Evolutionary conservation across 2,329 filamentous ascomycete genomes (phyloP), one percentile per base, ranked within the genome.

Genomic region (Phaeomoniella chlamydospora): DNA sequence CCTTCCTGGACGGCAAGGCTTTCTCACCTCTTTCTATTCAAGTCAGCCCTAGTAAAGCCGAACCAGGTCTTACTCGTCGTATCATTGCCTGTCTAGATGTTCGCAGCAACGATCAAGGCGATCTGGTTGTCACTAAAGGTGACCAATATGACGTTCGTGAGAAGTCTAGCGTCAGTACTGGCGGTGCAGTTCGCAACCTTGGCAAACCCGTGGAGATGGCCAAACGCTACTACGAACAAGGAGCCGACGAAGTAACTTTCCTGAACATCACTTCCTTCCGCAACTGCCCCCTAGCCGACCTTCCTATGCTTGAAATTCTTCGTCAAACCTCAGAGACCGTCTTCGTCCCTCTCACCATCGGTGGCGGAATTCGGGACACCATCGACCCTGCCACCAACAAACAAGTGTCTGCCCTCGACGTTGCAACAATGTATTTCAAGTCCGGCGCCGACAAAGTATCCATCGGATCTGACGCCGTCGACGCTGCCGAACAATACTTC

Each of bases 81-180:
- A 76, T 98, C 35, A 96, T 98, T 53, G 90, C 90, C 17, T 98
- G 90, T 53, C 75, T 98, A 17, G 90, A 98, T 53, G 90, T 98
- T 35, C 80, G 90, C 31, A 75, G 87, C 36, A 98, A 98, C 57
- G 90, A 98, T 56, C 69, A 80, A 41, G 90, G 90, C 19, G 90
- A 98, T 57, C 68, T 98, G 6, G 90, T 98, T 0, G 90, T 98
- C 26, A 98, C 90, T 11, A 98, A 98, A 60, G 90, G 90, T 39
- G 90, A 98, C 59, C 88, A 96, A 58, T 98, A 98, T 62, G 90
- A 98, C 51, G 90, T 98, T 4, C 82, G 90, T 18, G 90, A 96
- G 52, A 94, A 94, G 60, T 65, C 67, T 15, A 67, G 62, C 11
- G 65, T 67, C 39, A 67, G 72, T 37, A 11, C 32, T 39, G 62